Base-by-base conservation (phyloP, 2,329 filamentous ascomycete species). In the Paraconiothyrium brasiliense region DNA sequence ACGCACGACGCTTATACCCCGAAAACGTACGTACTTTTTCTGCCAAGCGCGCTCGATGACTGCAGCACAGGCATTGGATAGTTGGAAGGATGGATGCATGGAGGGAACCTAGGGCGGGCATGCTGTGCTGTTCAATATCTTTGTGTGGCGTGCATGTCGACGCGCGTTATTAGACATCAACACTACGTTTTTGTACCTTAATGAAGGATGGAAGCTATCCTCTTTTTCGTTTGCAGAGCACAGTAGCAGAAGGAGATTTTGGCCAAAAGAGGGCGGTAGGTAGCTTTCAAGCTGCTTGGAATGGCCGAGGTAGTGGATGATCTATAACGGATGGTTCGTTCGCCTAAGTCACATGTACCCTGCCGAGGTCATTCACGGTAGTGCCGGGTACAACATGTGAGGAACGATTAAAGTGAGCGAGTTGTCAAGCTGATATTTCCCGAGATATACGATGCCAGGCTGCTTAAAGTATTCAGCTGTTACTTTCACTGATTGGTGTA, bases 1-100 rank as follows among this genome's bases (percentile, higher is more conserved):
- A 65, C 62, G 60, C 63, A 63, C 63, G 62, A 66, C 67, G 67
- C 59, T 70, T 72, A 72, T 72, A 72, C 68, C 64, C 64, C 63
- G 55, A 65, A 70, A 64, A 60, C 63, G 46, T 60, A 59, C 46
- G 64, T 59, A 58, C 35, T 60, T 41, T 46, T 54, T 59, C 52
- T 39, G 63, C 57, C 60, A 57, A 48, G 59, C 50, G 60, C 51
- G 62, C 55, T 55, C 27, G 56, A 52, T 56, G 48, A 41, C 43
- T 14, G 49, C 13, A 44, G 59, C 20, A 50, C 20, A 56, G 61
- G 54, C 55, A 71, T 68, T 69, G 68, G 65, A 67, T 71, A 67
- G 64, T 58, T 57, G 47, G 62, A 34, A 35, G 56, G 59, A 59
- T 48, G 57, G 47, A 58, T 55, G 51, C 43, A 57, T 46, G 44